Evolutionary conservation across 192 early-diverging fungal species (phyloP).

Genomic region (Podila verticillata): DNA sequence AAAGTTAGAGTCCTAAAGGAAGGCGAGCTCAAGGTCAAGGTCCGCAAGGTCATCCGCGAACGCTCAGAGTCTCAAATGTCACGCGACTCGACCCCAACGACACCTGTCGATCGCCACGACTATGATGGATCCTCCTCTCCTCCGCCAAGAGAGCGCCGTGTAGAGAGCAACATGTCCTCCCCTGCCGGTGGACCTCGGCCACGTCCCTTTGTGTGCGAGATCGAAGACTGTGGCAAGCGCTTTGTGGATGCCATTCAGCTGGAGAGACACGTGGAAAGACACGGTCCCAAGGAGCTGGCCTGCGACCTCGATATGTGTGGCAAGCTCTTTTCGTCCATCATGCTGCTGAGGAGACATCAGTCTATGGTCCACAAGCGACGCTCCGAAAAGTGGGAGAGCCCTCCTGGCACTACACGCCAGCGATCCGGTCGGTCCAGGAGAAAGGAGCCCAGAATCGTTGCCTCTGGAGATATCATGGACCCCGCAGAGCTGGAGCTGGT

Average conservation of each 20-base stretch:
- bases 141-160: conserved; percentile 4
- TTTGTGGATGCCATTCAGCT: conserved; percentile 49
- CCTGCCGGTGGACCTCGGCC: conserved; percentile 27
- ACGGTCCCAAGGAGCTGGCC: conserved; percentile 47
- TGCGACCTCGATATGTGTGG: conserved; percentile 48
- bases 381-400: conserved; percentile 51
- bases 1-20: conserved; percentile 16
- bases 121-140: conserved; percentile 11
- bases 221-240: conserved; percentile 48
- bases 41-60: conserved; percentile 17
- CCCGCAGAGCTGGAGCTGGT: conserved; percentile 21
- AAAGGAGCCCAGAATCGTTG: conserved; percentile 43
- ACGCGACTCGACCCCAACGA: conserved; percentile 38
- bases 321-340: conserved; percentile 44
- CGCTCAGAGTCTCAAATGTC: conserved; percentile 32
- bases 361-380: conserved; percentile 51
- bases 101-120: conserved; percentile 10
- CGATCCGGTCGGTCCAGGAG: conserved; percentile 44
- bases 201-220: conserved; percentile 41
- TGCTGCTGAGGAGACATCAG: conserved; percentile 46
- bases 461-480: conserved; percentile 48
- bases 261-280: conserved; percentile 42
- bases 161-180: conserved; percentile 16
- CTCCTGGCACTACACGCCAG: conserved; percentile 35
- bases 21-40: conserved; percentile 1